Evolutionary conservation across 306 rosid species (phyloP), one percentile per base, ranked within the genome.

Genomic region (Quercus rubra): DNA sequence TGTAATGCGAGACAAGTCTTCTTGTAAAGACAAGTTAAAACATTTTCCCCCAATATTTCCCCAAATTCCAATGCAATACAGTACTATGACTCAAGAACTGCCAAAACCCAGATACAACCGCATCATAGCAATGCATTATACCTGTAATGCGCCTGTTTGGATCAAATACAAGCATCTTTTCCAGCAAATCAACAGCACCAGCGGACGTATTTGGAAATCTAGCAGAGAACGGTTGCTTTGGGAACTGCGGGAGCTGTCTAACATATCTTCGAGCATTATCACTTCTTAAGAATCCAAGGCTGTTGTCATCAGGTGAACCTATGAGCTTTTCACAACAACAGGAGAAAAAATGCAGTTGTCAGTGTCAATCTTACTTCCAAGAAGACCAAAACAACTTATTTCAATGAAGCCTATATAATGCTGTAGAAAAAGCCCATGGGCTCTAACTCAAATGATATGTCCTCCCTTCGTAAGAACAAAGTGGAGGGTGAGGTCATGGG

Each of bases 151-250:
- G 99, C 88, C 83, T 89, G 81, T 82, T 86, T 15, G 98, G 99
- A 83, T 95, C 99, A 84, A 95, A 95, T 85, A 95, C 31, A 20
- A 93, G 98, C 99, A 95, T 93, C 89, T 95, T 95, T 86, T 93
- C 98, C 9, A 95, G 91, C 79, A 95, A 90, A 92, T 95, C 97
- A 25, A 90, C 83, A 64, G 96, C 96, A 17, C 87, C 93, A 13
- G 94, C 83, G 79, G 98, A 91, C 90, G 88, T 90, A 62, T 71
- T 79, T 55, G 93, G 93, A 83, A 95, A 95, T 81, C 87, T 84
- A 68, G 81, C n/a, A 59, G 91, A 84, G 77, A 95, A 92, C 30
- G 78, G 79, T 58, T 90, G 93, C 88, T 73, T 90, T 15, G 94
- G 94, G 78, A 81, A 90, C 83, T 92, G 98, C 30, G 95, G 98